These are phyloP conservation scores for Cerioporus squamosus DNA, from an alignment of 1,284 basidiomycete species.

Conservation along the genomic window DNA sequence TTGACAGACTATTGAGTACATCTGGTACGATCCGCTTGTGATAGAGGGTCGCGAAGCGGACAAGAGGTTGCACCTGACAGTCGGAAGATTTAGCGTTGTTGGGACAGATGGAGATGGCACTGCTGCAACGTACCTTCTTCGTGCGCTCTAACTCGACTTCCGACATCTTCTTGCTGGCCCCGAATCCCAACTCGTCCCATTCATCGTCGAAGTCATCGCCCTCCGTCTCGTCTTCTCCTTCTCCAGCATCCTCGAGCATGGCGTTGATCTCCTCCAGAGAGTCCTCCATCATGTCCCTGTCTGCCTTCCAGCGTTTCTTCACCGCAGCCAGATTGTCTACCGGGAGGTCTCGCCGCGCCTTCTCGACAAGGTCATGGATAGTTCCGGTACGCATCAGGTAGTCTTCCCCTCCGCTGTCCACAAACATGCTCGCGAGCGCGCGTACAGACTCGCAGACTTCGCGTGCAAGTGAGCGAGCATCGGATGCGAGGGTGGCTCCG, in stretches of 20 bases:
- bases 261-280: constrained; percentile 60
- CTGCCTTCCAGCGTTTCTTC: constrained; percentile 54
- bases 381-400: constrained; percentile 66
- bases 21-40: constrained; percentile 64
- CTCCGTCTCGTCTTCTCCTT: constrained; percentile 24
- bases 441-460: constrained; percentile 53
- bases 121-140: constrained; percentile 29
- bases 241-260: constrained; percentile 49
- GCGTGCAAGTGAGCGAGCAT: constrained; percentile 46
- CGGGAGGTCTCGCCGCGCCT: constrained; percentile 56
- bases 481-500: constrained; percentile 58
- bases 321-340: constrained; percentile 65
- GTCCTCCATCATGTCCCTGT: constrained; percentile 65
- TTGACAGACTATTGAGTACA: constrained; percentile 40
- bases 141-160: constrained; percentile 31
- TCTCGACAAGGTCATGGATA: constrained; percentile 68
- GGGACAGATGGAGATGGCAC: background rate
- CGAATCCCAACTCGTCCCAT: constrained; percentile 71
- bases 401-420: constrained; percentile 36
- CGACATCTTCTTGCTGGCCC: constrained; percentile 34
- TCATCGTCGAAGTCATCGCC: constrained; percentile 45
- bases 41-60: constrained; percentile 63
- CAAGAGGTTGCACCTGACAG: constrained; percentile 54
- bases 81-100: background rate
- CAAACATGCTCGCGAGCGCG: constrained; percentile 46